Evolutionary conservation across 129 eudicot species (phyloP), one percentile per base, ranked within the genome.

Genomic region (Tagetes erecta): DNA sequence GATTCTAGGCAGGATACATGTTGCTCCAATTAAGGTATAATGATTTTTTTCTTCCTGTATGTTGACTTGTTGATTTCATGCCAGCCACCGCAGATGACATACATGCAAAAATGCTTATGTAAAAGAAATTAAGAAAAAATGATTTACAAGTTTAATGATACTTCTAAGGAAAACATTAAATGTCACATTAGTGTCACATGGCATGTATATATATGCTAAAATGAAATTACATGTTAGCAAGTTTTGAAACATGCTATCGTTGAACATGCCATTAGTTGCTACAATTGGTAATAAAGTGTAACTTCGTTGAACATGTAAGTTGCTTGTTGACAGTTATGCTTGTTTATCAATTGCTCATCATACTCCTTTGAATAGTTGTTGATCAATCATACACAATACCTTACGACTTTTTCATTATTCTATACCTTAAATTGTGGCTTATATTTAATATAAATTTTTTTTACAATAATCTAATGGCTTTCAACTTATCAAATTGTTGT

Each of bases 1-100:
- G 83, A 93, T 93, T 50, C 84, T 93, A 60, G 98, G 98, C 73
- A 89, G 94, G 77, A 93, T 93, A 74, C 97, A 88, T 80, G 98
- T 93, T 67, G 98, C 97, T 77, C 92, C 96, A 50, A 93, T 90
- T 67, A 93, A 93, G 88, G 98, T 92, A 58, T 10, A 58, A 20
- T 20, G 27, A 20, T 20, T 20, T 20, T 20, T 33, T n/a, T 58
- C 6, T 30, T 31, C 9, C 6, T 33, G 4, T 8, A 51, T 2
- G n/a, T 51, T 51, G 27, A 55, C 62, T 20, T 1, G 36, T 55
- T n/a, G 13, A 51, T 47, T 5, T n/a, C 20, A 51, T 51, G 57
- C 62, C 62, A 55, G 3, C 34, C 9, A 27, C 62, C 36, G 5
- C 11, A 56, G 62, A 56, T 20, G 12, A 11, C 36, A 56, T 0